phyloP scores from a whole-genome alignment of 2,329 filamentous ascomycete genomes.

The Cryphonectria japonica region DNA sequence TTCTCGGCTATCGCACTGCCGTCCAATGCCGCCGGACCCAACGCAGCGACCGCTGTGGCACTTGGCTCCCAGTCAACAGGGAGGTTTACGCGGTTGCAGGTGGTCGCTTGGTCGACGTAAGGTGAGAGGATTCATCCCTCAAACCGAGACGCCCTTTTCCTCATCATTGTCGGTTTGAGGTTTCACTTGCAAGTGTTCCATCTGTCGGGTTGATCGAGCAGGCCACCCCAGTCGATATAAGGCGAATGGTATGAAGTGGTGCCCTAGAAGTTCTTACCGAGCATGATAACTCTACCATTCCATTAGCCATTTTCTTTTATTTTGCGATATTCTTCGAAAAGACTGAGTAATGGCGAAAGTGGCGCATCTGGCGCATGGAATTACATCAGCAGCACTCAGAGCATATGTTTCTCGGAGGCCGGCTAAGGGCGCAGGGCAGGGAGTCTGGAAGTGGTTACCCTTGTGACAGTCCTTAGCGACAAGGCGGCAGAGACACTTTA shows the following conservation, averaged over 20 bases:
- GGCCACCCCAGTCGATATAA: neutral
- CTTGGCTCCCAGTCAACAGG: neutral
- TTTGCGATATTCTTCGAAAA: neutral
- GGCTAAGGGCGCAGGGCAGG: neutral
- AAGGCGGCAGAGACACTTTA: neutral
- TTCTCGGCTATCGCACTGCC: neutral
- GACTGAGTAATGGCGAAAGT: neutral
- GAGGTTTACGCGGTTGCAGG: neutral
- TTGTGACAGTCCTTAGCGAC: neutral
- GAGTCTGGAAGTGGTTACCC: neutral
- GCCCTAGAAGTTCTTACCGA: neutral
- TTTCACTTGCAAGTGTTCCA: neutral
- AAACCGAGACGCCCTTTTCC: neutral
- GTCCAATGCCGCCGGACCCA: neutral
- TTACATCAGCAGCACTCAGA: neutral
- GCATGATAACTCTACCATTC: neutral
- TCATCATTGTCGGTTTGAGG: neutral
- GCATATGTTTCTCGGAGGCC: neutral
- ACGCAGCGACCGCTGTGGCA: neutral
- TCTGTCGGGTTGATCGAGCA: neutral
- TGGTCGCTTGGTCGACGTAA: neutral
- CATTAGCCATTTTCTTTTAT: neutral
- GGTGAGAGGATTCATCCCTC: neutral
- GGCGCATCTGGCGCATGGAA: neutral
- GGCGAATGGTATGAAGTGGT: neutral